Conservation (phyloP, 2,329 filamentous ascomycete species). For the Lachnellula hyalina region DNA sequence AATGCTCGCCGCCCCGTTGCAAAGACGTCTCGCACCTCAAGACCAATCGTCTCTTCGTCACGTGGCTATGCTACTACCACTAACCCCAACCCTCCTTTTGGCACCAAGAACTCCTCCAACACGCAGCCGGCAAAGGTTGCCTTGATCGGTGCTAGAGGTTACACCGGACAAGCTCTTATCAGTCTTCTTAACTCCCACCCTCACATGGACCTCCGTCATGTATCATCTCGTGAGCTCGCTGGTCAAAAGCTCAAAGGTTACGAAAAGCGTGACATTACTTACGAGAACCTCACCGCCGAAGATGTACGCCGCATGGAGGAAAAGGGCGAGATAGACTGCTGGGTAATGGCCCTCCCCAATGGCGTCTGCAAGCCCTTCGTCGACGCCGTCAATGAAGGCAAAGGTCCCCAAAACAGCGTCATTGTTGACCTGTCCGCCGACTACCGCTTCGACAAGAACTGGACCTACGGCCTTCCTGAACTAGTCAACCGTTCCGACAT, state of each 20-base stretch:
- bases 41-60: slow-evolving; percentile 21
- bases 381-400: slow-evolving; percentile 73
- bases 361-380: slow-evolving; percentile 92
- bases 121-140: slow-evolving; percentile 72
- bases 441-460: slow-evolving; percentile 79
- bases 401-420: slow-evolving; percentile 58
- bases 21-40: slow-evolving; percentile 12
- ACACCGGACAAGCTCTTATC: slow-evolving; percentile 88
- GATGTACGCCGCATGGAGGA: slow-evolving; percentile 82
- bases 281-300: slow-evolving; percentile 83
- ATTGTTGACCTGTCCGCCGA: slow-evolving; percentile 96
- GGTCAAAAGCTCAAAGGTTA: slow-evolving; percentile 88
- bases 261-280: slow-evolving; percentile 83
- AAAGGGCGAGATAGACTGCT: slow-evolving; percentile 82
- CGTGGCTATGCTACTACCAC: slow-evolving; percentile 59
- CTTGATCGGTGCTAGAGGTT: slow-evolving; percentile 86
- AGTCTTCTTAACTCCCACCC: slow-evolving; percentile 83
- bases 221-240: slow-evolving; percentile 86
- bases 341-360: slow-evolving; percentile 97
- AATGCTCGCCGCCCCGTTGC: slow-evolving; percentile 38
- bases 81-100: slow-evolving; percentile 86
- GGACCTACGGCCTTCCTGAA: slow-evolving; percentile 90
- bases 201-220: slow-evolving; percentile 81
- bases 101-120: slow-evolving; percentile 83
- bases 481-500: slow-evolving; percentile 73